Base-by-base conservation (phyloP, 2,329 filamentous ascomycete species). In the Rhynchosporium graminicola region DNA sequence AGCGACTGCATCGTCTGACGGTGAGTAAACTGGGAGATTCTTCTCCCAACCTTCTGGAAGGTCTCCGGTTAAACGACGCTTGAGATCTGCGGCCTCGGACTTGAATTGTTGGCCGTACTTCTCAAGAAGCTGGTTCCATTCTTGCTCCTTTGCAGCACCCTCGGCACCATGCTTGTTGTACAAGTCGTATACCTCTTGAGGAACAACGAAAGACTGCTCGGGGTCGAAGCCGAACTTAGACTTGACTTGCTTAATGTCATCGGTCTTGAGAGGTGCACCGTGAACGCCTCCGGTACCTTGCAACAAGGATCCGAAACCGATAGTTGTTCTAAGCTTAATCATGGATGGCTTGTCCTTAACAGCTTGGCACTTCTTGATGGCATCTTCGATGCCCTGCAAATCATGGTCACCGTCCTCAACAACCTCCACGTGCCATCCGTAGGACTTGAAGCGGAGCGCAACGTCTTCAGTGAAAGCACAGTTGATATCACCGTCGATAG, bases 31-130 rank as follows among this genome's bases (percentile, higher is more conserved):
- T 70, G 95, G 95, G 60, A 99, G 87, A 76, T 80, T 83, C 85
- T 95, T 96, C 84, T 97, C 90, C 95, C 95, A 99, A 74, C 93
- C 94, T 78, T 96, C 89, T 67, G 95, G 93, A 50, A 99, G 92
- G 64, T 94, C 88, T 71, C 90, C 87, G 69, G 83, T 84, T 69
- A 92, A 82, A 78, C 94, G 91, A 73, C 95, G 91, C 76, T 80
- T 76, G 67, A 99, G 86, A 76, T 99, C 94, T 63, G 83, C 87
- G 77, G 88, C 85, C 79, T 96, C 89, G 13, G 86, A 80, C 77
- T 89, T 87, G 87, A 90, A 87, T 79, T 91, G 84, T 76, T 87
- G 77, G 72, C 80, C 82, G 81, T 99, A 99, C 81, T 93, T 92
- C 79, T 90, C 84, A 73, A 98, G 86, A 64, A 97, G 85, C 80